Base-by-base conservation (phyloP, 1,284 basidiomycete genomes). In the Ustilago loliicola region DNA sequence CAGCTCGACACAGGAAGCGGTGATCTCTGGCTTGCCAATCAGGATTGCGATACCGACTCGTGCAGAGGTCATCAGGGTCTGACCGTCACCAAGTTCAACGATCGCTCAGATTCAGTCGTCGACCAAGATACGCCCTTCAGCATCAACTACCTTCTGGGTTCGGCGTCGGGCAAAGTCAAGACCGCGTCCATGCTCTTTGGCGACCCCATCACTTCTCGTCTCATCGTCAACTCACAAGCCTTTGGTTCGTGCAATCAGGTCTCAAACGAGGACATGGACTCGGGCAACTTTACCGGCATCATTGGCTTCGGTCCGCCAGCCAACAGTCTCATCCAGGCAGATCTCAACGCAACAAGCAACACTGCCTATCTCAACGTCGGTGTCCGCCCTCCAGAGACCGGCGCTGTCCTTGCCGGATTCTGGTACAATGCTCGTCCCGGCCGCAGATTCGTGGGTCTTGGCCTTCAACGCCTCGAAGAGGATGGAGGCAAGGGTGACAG, bases 1-100 rank as follows among this genome's bases (percentile, higher is more conserved):
- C 82, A 83, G 65, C 64, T 82, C 60, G 82, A 83, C 68, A 83
- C 82, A 8, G 80, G 80, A 61, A 77, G 73, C 54, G 65, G 69
- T 23, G 82, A 83, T 52, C 65, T 82, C 34, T 83, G 80, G 80
- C 48, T 83, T 40, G 82, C 80, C 40, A 76, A 75, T 27, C 74
- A 74, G 48, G 67, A 68, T 42, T 83, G 82, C 72, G 65, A 58
- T 34, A 34, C 69, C 45, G 72, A 68, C 47, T 66, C 75, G 17
- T 83, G 82, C 61, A 51, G 34, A 13, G 63, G 65, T 15, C 74
- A 77, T 21, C 61, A 69, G 23, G 71, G 77, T 15, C 48, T 69
- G 23, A 56, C 51, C 36, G 67, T 83, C 34, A 58, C 42, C 61
- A 70, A 65, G n/a, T 72, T 78, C 55, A 66, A 71, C 62, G 70